Conservation (phyloP, 306 rosid genomes). For the Gastrolobium bilobum region DNA sequence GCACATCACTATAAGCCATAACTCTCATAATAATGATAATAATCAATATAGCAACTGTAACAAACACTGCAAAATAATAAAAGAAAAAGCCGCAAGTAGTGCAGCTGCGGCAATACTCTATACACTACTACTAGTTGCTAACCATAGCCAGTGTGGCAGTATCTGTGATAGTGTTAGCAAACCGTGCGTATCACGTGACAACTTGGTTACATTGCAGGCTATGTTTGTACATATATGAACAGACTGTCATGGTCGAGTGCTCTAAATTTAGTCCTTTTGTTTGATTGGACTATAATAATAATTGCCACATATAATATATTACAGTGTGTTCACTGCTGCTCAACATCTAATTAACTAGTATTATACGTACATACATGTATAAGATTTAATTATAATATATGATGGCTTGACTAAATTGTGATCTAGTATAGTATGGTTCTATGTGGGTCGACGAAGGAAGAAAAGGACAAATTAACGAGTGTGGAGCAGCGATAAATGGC, state of each 20-base stretch:
- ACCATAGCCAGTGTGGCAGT: background rate
- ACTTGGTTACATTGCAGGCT: slow-evolving; percentile 7
- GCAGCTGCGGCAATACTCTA: background rate
- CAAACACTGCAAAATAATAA: background rate
- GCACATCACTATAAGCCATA: background rate
- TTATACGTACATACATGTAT: background rate
- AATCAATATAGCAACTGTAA: background rate
- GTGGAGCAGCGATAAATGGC: slow-evolving; percentile 28
- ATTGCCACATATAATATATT: background rate
- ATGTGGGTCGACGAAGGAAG: background rate
- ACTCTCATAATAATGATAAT: background rate
- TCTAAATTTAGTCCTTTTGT: background rate
- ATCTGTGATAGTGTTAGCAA: background rate
- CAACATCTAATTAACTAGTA: background rate
- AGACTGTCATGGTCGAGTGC: background rate
- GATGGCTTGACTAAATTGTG: background rate
- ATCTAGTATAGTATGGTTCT: background rate
- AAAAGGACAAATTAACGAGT: slow-evolving; percentile 1
- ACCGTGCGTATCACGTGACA: slow-evolving; percentile 37
- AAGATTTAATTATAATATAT: background rate
- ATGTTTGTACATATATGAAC: background rate
- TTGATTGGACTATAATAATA: slow-evolving; percentile 23
- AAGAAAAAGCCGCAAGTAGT: background rate
- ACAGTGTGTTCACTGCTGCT: background rate
- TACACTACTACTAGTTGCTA: background rate